Conservation (phyloP, 192 early-diverging fungal genomes). For the Linnemannia exigua region DNA sequence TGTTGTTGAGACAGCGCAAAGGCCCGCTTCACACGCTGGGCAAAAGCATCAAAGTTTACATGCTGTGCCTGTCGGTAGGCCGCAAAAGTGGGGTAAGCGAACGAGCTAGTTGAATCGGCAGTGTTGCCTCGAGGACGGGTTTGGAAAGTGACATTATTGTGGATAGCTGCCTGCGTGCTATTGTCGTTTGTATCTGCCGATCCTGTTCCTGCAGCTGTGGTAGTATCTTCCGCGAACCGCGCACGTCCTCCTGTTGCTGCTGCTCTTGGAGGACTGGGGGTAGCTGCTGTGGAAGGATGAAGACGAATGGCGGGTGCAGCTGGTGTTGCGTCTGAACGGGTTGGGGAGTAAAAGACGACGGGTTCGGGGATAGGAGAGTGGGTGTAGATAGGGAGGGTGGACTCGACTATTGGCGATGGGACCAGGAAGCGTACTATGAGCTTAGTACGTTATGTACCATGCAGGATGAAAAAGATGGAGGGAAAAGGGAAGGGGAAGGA, state of each 20-base stretch:
- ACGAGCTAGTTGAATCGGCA: slow-evolving; percentile 41
- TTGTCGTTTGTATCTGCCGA: neutral
- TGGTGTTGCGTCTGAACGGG: slow-evolving; percentile 28
- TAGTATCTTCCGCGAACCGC: slow-evolving; percentile 22
- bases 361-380: slow-evolving; percentile 41
- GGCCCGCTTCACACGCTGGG: slow-evolving; percentile 39
- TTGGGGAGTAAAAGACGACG: slow-evolving; percentile 26
- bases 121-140: slow-evolving; percentile 48
- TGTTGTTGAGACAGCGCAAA: slow-evolving; percentile 38
- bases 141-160: slow-evolving; percentile 39
- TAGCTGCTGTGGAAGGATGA: slow-evolving; percentile 18
- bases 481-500: neutral
- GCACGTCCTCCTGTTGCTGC: slow-evolving; percentile 11
- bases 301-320: slow-evolving; percentile 33
- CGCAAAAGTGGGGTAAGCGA: slow-evolving; percentile 40
- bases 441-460: slow-evolving; percentile 14
- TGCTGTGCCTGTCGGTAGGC: slow-evolving; percentile 49
- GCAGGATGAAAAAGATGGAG: neutral
- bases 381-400: slow-evolving; percentile 39
- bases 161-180: neutral
- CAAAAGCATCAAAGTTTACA: slow-evolving; percentile 42
- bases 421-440: slow-evolving; percentile 36
- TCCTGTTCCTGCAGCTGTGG: neutral
- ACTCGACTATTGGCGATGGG: slow-evolving; percentile 37
- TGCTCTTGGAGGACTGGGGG: neutral